phyloP scores from a whole-genome alignment of 2,329 filamentous ascomycete genomes.

The Clonostachys byssicola region DNA sequence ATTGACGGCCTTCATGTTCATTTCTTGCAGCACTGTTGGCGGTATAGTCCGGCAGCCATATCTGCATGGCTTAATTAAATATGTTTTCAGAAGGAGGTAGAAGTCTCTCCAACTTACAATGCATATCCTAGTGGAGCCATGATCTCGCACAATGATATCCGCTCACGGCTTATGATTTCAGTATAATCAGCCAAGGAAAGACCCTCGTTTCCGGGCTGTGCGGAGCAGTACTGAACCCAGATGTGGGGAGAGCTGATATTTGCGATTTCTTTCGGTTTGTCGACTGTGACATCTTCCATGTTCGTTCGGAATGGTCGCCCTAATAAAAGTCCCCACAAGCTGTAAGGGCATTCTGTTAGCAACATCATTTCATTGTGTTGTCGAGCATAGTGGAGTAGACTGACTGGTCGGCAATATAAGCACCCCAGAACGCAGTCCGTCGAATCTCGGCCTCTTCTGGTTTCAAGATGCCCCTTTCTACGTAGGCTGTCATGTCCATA shows the following conservation, averaged over 20 bases:
- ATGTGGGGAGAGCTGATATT: conserved; percentile 4
- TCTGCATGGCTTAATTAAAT: not conserved
- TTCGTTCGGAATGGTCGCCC: conserved; percentile 16
- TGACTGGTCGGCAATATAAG: conserved; percentile 19
- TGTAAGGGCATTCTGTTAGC: not conserved
- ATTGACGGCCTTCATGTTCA: conserved; percentile 9
- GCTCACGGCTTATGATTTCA: not conserved
- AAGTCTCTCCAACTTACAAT: not conserved
- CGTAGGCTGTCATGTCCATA: conserved; percentile 14
- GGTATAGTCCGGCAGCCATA: not conserved
- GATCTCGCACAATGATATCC: not conserved
- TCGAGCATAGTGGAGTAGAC: not conserved
- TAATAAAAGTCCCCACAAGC: conserved; percentile 16
- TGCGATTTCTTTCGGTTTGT: conserved; percentile 9
- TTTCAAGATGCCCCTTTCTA: conserved; percentile 11
- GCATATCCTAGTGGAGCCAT: not conserved
- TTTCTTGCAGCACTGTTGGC: not conserved
- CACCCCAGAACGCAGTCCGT: conserved; percentile 20
- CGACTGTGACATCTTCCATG: conserved; percentile 15
- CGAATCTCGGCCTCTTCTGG: conserved; percentile 16
- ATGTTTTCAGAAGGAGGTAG: not conserved
- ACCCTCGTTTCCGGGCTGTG: not conserved
- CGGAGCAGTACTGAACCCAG: not conserved
- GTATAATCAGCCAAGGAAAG: not conserved
- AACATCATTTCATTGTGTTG: too few species aligned